A percentile compares a stretch with the other conserved stretches of the same genome.
These are phyloP conservation scores for Candida hispaniensis DNA, from an alignment of 805 yeast genomes.

Conservation along the genomic window DNA sequence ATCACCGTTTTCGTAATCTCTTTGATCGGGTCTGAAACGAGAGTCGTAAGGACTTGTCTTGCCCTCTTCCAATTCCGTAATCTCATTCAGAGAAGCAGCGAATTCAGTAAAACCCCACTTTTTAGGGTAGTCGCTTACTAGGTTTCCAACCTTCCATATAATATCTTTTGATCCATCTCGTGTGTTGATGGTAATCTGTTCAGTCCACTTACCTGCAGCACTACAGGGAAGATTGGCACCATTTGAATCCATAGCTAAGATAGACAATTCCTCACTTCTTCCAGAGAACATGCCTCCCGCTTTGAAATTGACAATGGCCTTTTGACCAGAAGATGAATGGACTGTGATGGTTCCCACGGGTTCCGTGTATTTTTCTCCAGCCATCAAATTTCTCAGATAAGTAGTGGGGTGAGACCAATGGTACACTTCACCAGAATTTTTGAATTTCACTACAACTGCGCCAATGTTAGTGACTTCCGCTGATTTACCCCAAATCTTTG, in stretches of 20 bases:
- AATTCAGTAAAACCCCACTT: constrained; percentile 82
- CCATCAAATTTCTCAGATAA: constrained; percentile 72
- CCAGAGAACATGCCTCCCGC: constrained; percentile 78
- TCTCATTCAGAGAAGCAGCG: constrained; percentile 71
- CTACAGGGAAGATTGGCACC: constrained; percentile 20
- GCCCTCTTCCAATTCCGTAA: constrained; percentile 58
- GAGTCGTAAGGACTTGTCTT: constrained; percentile 77
- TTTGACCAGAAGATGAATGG: constrained; percentile 55
- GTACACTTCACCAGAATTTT: constrained; percentile 47
- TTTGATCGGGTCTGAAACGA: constrained; percentile 78
- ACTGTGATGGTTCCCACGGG: constrained; percentile 64
- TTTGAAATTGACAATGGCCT: constrained; percentile 64
- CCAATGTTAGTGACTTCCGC: constrained; percentile 77
- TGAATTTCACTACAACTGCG: constrained; percentile 42
- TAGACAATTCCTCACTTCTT: constrained; percentile 54
- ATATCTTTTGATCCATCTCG: constrained; percentile 23
- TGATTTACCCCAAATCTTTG: constrained; percentile 92
- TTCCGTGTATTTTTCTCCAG: constrained; percentile 91
- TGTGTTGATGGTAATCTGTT: constrained; percentile 39
- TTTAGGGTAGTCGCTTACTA: constrained; percentile 45
- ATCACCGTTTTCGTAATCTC: constrained; percentile 56
- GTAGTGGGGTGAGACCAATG: constrained; percentile 79
- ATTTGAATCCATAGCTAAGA: constrained; percentile 29
- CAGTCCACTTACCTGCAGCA: constrained; percentile 75
- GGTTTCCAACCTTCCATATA: constrained; percentile 63